phyloP scores from a whole-genome alignment of 257 asterid species.

The Agastache rugosa region DNA sequence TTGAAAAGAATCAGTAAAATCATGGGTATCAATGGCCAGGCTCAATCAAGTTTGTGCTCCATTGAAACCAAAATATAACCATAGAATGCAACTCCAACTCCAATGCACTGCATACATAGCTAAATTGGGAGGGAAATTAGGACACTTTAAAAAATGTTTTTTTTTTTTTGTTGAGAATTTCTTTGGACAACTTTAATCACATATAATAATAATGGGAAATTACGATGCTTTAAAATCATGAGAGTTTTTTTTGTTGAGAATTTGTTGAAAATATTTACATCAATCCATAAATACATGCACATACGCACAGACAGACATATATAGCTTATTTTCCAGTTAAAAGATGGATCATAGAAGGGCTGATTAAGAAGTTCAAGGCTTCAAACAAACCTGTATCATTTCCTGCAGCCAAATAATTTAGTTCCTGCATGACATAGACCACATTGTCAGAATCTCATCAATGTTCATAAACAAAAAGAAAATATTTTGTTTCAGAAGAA shows the following conservation, averaged over 20 bases:
- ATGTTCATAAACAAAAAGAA: slow-evolving; percentile 14
- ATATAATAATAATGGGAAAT: too few relatives aligned
- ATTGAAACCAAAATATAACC: neutral
- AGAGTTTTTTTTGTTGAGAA: neutral
- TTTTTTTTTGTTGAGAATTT: neutral
- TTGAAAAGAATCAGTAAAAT: slow-evolving; percentile 9
- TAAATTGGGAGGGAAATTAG: neutral
- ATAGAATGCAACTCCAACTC: neutral
- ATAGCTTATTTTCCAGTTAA: neutral
- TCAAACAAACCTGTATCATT: slow-evolving; percentile 74
- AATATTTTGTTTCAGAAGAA: neutral
- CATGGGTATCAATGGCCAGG: slow-evolving; percentile 5
- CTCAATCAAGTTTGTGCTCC: neutral
- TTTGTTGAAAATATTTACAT: neutral
- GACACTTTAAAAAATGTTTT: neutral
- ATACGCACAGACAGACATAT: neutral
- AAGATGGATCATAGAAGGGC: neutral
- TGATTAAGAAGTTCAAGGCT: slow-evolving; percentile 7
- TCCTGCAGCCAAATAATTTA: slow-evolving; percentile 52
- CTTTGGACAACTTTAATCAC: too few relatives aligned
- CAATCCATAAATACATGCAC: neutral
- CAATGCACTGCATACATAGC: neutral
- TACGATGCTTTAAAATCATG: too few relatives aligned
- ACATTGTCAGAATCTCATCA: slow-evolving; percentile 27
- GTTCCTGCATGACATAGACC: slow-evolving; percentile 58